A percentile compares a stretch with the other conserved stretches of the same genome.
These are phyloP conservation scores for Kazachstania psychrophila DNA, from an alignment of 805 yeast species.

Conservation along the genomic window DNA sequence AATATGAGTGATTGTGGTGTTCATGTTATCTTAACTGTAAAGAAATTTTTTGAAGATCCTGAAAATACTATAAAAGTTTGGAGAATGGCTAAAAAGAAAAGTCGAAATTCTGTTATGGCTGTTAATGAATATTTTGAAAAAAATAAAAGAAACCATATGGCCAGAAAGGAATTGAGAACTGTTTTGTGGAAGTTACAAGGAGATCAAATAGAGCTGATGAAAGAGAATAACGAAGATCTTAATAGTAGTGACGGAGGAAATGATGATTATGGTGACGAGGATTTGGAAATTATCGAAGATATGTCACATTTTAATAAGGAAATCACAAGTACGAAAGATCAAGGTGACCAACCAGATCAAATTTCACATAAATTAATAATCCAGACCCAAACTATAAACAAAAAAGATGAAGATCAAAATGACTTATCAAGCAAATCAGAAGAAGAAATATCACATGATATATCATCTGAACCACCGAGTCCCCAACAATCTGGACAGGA, in stretches of 20 bases:
- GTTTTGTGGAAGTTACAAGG: slow-evolving; percentile 18
- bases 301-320: slow-evolving; percentile 4
- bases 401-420: background rate
- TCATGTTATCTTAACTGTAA: slow-evolving; percentile 70
- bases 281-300: slow-evolving; percentile 27
- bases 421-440: background rate
- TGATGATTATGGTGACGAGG: slow-evolving; percentile 16
- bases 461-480: slow-evolving; percentile 6
- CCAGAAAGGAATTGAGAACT: slow-evolving; percentile 21
- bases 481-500: too few species aligned
- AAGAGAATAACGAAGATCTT: slow-evolving; percentile 3
- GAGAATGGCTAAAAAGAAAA: slow-evolving; percentile 27
- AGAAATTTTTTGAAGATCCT: slow-evolving; percentile 46
- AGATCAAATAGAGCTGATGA: slow-evolving; percentile 10
- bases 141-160: slow-evolving; percentile 14
- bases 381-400: background rate
- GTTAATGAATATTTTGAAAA: slow-evolving; percentile 25
- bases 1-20: slow-evolving; percentile 94
- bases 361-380: too few species aligned
- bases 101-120: slow-evolving; percentile 11
- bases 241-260: slow-evolving; percentile 6
- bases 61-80: slow-evolving; percentile 41
- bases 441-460: background rate
- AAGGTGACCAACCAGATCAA: background rate
- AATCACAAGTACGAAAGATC: background rate